Base-by-base conservation (phyloP, 208 protist species). In the Leishmania tarentolae region DNA sequence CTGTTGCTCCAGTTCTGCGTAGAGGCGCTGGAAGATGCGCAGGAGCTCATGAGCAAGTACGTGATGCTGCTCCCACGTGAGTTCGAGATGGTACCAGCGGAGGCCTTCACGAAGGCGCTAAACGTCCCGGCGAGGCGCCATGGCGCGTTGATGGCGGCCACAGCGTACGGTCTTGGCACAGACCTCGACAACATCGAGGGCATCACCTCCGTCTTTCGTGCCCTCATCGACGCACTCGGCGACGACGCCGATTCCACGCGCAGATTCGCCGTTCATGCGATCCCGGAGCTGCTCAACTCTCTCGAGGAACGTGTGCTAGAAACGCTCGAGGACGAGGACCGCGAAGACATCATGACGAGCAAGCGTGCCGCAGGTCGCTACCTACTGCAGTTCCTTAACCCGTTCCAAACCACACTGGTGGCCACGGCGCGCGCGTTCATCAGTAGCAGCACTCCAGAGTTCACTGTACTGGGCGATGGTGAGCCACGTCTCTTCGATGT, bases 281-380 rank as follows among this genome's bases (percentile, higher is more conserved):
- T 97, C 28, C 88, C 93, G 31, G 79, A 82, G 53, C 84, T 98
- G 68, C 86, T 97, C 47, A 68, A 82, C 52, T 89, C 87, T 15
- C 80, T 98, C 19, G 93, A 98, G 84, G 53, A 86, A 71, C 89
- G 90, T 71, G 85, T 95, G 59, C 83, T 93, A 40, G 87, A 85
- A 35, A 85, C 84, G 52, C 87, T 98, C 5, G 85, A 89, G 40
- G 90, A 93, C 75, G 93, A 95, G 80, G 92, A 94, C 80, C 87
- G 88, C 65, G 76, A 91, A 56, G 95, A 98, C 81, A 74, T 94
- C 50, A 97, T 93, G 42, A 89, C 83, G 7, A 90, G 87, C 83
- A 96, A 96, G 84, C 95, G 95, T 46, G 89, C 91, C 7, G 83
- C 91, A 7, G 92, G 91, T 15, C 91, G 95, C 80, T 97, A 98